phyloP scores from a whole-genome alignment of 495 filamentous ascomycete species.

The Podospora appendiculata region DNA sequence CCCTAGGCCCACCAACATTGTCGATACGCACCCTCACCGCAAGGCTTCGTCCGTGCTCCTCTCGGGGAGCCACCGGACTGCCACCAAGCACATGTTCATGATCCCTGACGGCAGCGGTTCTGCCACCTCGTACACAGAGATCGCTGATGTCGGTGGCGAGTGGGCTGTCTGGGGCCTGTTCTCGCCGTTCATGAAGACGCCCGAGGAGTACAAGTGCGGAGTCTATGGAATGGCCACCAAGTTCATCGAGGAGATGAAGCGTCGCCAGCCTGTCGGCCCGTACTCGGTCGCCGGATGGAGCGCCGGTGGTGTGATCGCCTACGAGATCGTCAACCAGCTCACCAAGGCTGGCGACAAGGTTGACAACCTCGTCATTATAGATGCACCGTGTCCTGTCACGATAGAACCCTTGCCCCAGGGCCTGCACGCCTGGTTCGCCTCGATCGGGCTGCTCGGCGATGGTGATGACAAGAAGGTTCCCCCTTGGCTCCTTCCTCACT shows the following conservation, averaged over 20 bases:
- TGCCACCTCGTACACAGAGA: slow-evolving; percentile 52
- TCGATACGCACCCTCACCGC: slow-evolving; percentile 63
- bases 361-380: slow-evolving; percentile 70
- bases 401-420: slow-evolving; percentile 70
- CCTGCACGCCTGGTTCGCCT: slow-evolving; percentile 72
- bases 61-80: slow-evolving; percentile 53
- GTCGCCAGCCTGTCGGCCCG: slow-evolving; percentile 56
- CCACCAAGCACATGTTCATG: slow-evolving; percentile 58
- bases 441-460: slow-evolving; percentile 73
- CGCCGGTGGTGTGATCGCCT: slow-evolving; percentile 82
- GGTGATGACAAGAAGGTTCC: slow-evolving; percentile 52
- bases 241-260: slow-evolving; percentile 56
- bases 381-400: slow-evolving; percentile 70
- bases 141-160: slow-evolving; percentile 40
- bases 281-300: slow-evolving; percentile 74
- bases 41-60: slow-evolving; percentile 53
- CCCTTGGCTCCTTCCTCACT: slow-evolving; percentile 78
- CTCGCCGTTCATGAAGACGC: slow-evolving; percentile 53
- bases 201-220: slow-evolving; percentile 47
- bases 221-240: slow-evolving; percentile 46
- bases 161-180: slow-evolving; percentile 58
- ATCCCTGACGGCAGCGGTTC: slow-evolving; percentile 74
- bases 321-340: slow-evolving; percentile 69
- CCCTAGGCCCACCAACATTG: slow-evolving; percentile 40
- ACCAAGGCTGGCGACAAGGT: slow-evolving; percentile 60